Base-by-base conservation (phyloP, 2,329 filamentous ascomycete species). In the Cercospora berteroae region DNA sequence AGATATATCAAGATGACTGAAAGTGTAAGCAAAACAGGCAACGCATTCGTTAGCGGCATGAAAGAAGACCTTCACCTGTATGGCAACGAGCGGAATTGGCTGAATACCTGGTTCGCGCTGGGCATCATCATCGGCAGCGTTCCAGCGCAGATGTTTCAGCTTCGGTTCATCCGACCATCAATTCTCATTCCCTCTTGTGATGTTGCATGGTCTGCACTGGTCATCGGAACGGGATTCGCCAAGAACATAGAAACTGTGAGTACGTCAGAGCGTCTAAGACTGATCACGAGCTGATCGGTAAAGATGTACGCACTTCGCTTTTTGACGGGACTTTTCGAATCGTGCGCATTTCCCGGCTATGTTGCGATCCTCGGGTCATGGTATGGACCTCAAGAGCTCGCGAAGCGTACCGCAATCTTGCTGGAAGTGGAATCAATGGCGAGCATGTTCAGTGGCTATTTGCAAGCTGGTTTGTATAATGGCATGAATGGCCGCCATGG, bases 11-110 rank as follows among this genome's bases (percentile, higher is more conserved):
- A n/a, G 29, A 27, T 16, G 1, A 12, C 44, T n/a, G n/a, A n/a
- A n/a, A n/a, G n/a, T 25, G 5, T 12, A n/a, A 2, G 2, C 20
- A 1, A 23, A 31, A 20, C 20, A 66, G 39, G n/a, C 68, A 81
- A 81, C 72, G 80, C 80, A 8, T 81, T 80, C 63, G 77, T 81
- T 12, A 73, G 76, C 57, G 80, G 80, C 5, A 81, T 81, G 79
- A 77, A 77, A 67, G 79, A 81, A 69, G 79, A 81, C 60, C 69
- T 81, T 29, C 63, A 71, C 27, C 60, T 70, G 12, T 66, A 69
- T 79, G 79, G 79, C 3, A 81, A 81, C 33, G 78, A 81, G 62
- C 75, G 80, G 25, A 81, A 80, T 59, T 70, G 67, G 65, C 60
- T 68, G 7, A 67, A 67, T 4, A 71, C 69, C 9, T 68, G 58